Percentiles rank a stretch among this genome's conserved stretches.
Evolutionary conservation across 352 stramenopile genomes (phyloP).

Genomic region (Phytophthora sp.): DNA sequence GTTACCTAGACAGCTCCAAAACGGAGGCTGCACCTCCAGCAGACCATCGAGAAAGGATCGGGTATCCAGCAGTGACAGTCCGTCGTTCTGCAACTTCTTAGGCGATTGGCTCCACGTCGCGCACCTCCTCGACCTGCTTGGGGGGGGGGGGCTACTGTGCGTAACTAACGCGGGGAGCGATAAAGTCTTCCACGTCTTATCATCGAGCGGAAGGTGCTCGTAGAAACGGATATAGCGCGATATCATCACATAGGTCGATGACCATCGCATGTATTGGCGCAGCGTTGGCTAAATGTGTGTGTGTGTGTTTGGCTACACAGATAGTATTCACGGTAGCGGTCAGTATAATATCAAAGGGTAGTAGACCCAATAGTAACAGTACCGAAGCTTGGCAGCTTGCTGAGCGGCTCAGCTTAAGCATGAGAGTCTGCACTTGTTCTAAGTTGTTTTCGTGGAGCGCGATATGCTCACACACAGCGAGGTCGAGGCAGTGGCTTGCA

Average conservation of each 20-base stretch:
- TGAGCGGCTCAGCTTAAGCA: not conserved
- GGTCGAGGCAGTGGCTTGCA: too few relatives aligned
- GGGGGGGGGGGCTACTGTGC: not conserved
- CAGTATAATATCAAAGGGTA: not conserved
- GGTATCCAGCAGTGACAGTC: not conserved
- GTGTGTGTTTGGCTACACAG: not conserved
- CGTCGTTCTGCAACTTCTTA: not conserved
- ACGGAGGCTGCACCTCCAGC: not conserved
- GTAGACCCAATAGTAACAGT: not conserved
- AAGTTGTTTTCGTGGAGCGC: too few relatives aligned
- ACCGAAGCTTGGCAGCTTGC: not conserved
- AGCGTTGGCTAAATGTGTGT: too few relatives aligned
- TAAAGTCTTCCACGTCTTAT: not conserved
- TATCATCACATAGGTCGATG: not conserved
- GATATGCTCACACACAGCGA: too few relatives aligned
- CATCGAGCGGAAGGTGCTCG: not conserved
- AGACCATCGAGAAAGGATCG: not conserved
- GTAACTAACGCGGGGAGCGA: not conserved
- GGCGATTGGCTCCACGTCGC: too few relatives aligned
- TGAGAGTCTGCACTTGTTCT: not conserved
- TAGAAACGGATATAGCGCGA: too few relatives aligned
- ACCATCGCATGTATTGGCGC: not conserved
- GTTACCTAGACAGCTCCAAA: not conserved
- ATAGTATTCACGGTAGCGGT: too few relatives aligned
- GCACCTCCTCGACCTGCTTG: not conserved